A percentile compares a stretch with the other conserved stretches of the same genome.
phyloP scores from a whole-genome alignment of 179 eudicot genomes.

The Drosera spatulata region DNA sequence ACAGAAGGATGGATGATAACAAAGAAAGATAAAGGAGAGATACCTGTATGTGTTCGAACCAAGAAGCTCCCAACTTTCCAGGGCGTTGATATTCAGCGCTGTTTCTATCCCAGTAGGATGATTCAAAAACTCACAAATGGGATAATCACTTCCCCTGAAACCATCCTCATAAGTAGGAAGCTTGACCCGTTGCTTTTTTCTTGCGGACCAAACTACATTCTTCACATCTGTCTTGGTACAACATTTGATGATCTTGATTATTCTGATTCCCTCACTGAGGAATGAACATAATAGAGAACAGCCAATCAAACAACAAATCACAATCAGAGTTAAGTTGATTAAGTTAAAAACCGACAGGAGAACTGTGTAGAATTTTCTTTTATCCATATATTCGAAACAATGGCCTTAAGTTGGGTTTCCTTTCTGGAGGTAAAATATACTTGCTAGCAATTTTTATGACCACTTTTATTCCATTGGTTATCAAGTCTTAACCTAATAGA shows the following conservation, averaged over 20 bases:
- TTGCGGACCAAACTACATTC: slow-evolving; percentile 53
- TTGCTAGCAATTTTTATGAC: too few species aligned
- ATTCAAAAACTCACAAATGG: slow-evolving; percentile 55
- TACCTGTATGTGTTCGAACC: slow-evolving; percentile 70
- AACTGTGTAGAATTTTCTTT: not conserved
- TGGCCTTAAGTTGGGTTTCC: not conserved
- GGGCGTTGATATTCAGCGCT: slow-evolving; percentile 54
- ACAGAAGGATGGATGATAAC: not conserved
- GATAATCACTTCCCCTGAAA: slow-evolving; percentile 22
- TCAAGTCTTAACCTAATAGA: too few species aligned
- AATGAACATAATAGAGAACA: slow-evolving; percentile 7
- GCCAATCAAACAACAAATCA: not conserved
- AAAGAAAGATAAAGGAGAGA: not conserved
- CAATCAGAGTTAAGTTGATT: not conserved
- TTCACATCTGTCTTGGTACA: slow-evolving; percentile 40
- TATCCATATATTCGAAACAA: not conserved
- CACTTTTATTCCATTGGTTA: too few species aligned
- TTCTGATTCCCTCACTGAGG: slow-evolving; percentile 39
- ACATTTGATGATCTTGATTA: slow-evolving; percentile 23
- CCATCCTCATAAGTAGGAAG: slow-evolving; percentile 38
- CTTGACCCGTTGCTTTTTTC: slow-evolving; percentile 56
- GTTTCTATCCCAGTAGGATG: slow-evolving; percentile 81
- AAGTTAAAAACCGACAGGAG: not conserved
- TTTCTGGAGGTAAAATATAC: too few species aligned
- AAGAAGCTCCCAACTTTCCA: slow-evolving; percentile 45